These are phyloP conservation scores for Nicotiana tomentosiformis DNA, from an alignment of 257 asterid species.

Conservation along the genomic window DNA sequence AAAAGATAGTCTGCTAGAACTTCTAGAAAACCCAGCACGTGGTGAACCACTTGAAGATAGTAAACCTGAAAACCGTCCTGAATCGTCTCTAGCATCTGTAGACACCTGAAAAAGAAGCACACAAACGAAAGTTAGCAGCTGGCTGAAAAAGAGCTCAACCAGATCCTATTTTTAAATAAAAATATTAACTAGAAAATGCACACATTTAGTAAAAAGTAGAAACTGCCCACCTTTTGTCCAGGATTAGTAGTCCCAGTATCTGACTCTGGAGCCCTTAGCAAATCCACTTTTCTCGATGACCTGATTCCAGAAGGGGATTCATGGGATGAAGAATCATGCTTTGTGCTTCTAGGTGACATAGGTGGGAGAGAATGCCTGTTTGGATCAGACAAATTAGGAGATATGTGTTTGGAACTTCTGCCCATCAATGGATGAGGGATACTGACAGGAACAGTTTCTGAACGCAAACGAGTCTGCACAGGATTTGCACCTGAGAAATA, in stretches of 20 bases:
- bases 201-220: neutral
- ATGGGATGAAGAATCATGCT: slow-evolving; percentile 63
- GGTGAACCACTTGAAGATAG: slow-evolving; percentile 88
- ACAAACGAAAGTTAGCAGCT: slow-evolving; percentile 5
- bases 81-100: slow-evolving; percentile 82
- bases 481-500: slow-evolving; percentile 32
- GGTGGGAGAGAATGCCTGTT: slow-evolving; percentile 85
- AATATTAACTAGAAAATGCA: neutral
- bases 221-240: slow-evolving; percentile 55
- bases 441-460: slow-evolving; percentile 86
- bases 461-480: slow-evolving; percentile 34
- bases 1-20: slow-evolving; percentile 90
- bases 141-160: neutral
- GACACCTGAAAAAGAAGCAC: slow-evolving; percentile 37
- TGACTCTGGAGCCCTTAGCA: slow-evolving; percentile 54
- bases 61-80: slow-evolving; percentile 90
- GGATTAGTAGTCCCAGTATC: slow-evolving; percentile 43
- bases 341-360: slow-evolving; percentile 59
- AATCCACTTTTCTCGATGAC: slow-evolving; percentile 56
- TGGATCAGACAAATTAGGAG: slow-evolving; percentile 87
- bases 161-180: neutral
- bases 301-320: slow-evolving; percentile 70
- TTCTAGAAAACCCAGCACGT: slow-evolving; percentile 74
- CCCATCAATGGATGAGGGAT: slow-evolving; percentile 79
- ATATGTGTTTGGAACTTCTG: slow-evolving; percentile 63